Percentiles rank a stretch among this genome's conserved stretches.
Evolutionary conservation across 805 yeast species (phyloP).

Genomic region (Yarrowia bubula): DNA sequence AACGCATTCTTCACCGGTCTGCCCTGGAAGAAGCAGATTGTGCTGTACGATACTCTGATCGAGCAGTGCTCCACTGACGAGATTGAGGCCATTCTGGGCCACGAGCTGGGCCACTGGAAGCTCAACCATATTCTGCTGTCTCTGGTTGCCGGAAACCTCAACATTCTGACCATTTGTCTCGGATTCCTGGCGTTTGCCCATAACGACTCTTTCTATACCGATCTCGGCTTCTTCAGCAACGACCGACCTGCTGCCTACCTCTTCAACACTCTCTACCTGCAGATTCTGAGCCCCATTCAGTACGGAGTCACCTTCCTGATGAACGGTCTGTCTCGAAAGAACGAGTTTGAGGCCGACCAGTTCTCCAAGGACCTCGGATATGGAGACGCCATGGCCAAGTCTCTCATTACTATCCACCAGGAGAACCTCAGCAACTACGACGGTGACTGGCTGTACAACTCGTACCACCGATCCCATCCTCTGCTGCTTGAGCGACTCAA

Average conservation of each 20-base stretch:
- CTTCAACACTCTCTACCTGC: conserved; percentile 53
- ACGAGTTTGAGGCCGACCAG: conserved; percentile 91
- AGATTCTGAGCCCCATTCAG: conserved; percentile 70
- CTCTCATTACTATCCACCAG: conserved; percentile 72
- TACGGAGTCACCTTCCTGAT: conserved; percentile 61
- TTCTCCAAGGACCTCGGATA: conserved; percentile 77
- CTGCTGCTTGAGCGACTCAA: conserved; percentile 81
- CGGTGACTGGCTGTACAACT: conserved; percentile 85
- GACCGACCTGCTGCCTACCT: conserved; percentile 63
- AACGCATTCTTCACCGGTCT: conserved; percentile 95
- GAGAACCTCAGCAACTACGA: conserved; percentile 83
- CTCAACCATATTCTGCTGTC: conserved; percentile 80
- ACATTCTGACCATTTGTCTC: conserved; percentile 62
- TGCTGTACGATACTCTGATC: conserved; percentile 86
- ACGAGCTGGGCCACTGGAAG: conserved; percentile 98
- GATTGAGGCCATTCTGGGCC: conserved; percentile 94
- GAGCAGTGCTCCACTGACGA: conserved; percentile 72
- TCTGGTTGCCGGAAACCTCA: conserved; percentile 62
- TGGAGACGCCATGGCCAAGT: conserved; percentile 60
- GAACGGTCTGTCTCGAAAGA: conserved; percentile 74
- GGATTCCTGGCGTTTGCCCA: conserved; percentile 76
- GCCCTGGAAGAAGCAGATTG: conserved; percentile 97
- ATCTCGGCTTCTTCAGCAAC: conserved; percentile 64
- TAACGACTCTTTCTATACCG: conserved; percentile 70
- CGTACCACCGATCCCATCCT: conserved; percentile 90